These are phyloP conservation scores for Mycena sanguinolenta DNA, from an alignment of 768 basidiomycete species.

Conservation along the genomic window DNA sequence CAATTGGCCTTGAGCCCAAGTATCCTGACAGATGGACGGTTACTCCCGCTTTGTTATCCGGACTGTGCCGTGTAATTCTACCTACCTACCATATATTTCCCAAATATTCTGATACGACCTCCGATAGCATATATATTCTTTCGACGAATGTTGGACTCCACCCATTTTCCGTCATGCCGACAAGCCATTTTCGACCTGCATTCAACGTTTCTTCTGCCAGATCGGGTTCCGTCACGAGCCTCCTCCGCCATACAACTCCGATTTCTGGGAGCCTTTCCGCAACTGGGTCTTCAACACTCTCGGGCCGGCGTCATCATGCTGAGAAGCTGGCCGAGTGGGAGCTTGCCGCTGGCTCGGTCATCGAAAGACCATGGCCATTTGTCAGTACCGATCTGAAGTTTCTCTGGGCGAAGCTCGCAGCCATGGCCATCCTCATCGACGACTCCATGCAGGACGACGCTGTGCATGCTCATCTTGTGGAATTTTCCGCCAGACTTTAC, in stretches of 20 bases:
- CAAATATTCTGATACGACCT: too few relatives aligned
- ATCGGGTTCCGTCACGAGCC: conserved; percentile 17
- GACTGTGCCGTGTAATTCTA: too few relatives aligned
- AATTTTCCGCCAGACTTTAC: conserved; percentile 16
- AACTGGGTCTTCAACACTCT: conserved; percentile 7
- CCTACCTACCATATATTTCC: too few relatives aligned
- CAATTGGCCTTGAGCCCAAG: too few relatives aligned
- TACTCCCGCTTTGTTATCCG: too few relatives aligned
- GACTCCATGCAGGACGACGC: conserved; percentile 25
- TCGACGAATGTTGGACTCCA: too few relatives aligned
- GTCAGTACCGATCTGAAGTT: conserved; percentile 17
- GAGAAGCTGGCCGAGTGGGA: conserved; percentile 19
- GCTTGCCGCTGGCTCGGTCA: conserved; percentile 20
- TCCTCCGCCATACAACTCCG: conserved; percentile 11
- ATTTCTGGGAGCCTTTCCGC: conserved; percentile 17
- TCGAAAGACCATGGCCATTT: conserved; percentile 12
- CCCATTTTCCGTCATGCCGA: too few relatives aligned
- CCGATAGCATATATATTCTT: too few relatives aligned
- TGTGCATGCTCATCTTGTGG: conserved; percentile 6
- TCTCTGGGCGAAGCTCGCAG: conserved; percentile 21
- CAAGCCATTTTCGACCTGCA: too few relatives aligned
- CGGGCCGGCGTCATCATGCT: conserved; percentile 23
- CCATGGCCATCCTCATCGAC: conserved; percentile 23
- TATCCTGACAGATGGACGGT: too few relatives aligned
- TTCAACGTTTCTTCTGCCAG: too few relatives aligned